Evolutionary conservation across 768 basidiomycete genomes (phyloP).

Genomic region (Rubroboletus pulcherrimus): DNA sequence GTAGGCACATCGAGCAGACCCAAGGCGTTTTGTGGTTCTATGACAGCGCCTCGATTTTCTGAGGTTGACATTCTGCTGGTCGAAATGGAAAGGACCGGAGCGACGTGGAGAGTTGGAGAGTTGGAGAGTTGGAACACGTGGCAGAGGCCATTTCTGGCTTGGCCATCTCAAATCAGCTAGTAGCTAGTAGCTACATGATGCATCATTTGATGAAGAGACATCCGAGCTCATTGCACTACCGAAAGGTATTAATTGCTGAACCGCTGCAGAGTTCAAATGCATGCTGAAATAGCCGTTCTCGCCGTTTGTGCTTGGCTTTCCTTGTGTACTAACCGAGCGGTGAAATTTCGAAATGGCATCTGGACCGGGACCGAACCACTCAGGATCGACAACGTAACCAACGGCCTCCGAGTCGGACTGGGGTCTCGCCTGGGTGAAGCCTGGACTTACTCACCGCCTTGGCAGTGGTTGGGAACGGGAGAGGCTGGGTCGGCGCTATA

Average conservation of each 20-base stretch:
- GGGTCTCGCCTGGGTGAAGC: no score
- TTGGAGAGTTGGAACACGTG: neutral
- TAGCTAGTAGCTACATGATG: no score
- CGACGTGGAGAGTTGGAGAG: neutral
- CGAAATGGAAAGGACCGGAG: neutral
- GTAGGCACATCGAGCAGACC: slow-evolving; percentile 10
- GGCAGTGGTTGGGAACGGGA: neutral
- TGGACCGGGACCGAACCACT: neutral
- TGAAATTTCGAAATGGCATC: neutral
- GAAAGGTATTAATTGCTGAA: no score
- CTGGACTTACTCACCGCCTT: no score
- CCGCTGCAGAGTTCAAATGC: no score
- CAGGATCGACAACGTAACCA: neutral
- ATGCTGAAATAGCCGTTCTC: no score
- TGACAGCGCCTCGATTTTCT: neutral
- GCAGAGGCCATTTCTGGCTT: neutral
- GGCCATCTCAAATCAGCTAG: no score
- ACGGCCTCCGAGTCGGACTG: neutral
- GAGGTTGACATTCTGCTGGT: slow-evolving; percentile 9
- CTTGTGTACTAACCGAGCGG: no score
- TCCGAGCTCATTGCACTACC: no score
- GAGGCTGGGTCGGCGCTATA: slow-evolving; percentile 41
- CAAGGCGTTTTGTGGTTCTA: slow-evolving; percentile 5
- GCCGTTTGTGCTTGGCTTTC: no score
- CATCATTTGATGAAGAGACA: no score